Conservation (phyloP, 2,329 filamentous ascomycete genomes). For the Cordyceps militaris region DNA sequence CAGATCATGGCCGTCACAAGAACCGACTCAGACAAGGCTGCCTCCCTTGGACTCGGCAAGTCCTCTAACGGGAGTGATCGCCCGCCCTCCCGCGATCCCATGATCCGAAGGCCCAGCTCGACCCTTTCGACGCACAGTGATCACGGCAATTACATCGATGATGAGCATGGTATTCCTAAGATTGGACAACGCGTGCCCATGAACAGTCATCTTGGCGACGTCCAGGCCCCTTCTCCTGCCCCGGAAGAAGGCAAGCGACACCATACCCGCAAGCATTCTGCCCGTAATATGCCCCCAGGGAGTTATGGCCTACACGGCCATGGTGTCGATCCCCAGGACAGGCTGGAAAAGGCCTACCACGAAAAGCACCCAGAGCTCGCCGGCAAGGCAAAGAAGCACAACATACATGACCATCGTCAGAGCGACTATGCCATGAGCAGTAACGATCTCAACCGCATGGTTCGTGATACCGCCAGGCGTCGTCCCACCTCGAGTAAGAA, state of each 20-base stretch:
- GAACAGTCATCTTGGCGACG: constrained; percentile 86
- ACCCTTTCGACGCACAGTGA: constrained; percentile 45
- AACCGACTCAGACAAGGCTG: constrained; percentile 82
- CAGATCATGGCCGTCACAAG: constrained; percentile 78
- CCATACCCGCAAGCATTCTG: constrained; percentile 68
- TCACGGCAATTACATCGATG: constrained; percentile 47
- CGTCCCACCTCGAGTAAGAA: constrained; percentile 22
- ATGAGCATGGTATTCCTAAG: constrained; percentile 84
- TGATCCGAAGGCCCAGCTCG: constrained; percentile 60
- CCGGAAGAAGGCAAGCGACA: constrained; percentile 39
- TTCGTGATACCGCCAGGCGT: constrained; percentile 59
- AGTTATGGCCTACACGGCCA: constrained; percentile 93
- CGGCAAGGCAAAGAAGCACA: constrained; percentile 62
- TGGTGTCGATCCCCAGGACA: constrained; percentile 66
- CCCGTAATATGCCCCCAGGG: constrained; percentile 65
- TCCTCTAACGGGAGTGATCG: constrained; percentile 47
- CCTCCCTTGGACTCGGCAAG: constrained; percentile 75
- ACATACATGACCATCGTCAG: constrained; percentile 46
- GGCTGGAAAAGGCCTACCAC: constrained; percentile 87
- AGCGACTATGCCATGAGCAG: constrained; percentile 80
- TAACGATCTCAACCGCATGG: constrained; percentile 83
- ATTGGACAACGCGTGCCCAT: constrained; percentile 91
- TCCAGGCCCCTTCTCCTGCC: constrained; percentile 80
- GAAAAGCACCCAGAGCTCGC: constrained; percentile 80
- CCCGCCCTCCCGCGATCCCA: constrained; percentile 40